Percentiles rank a stretch among this genome's conserved stretches.
phyloP scores from a whole-genome alignment of 768 basidiomycete genomes.

The Trametes maxima region DNA sequence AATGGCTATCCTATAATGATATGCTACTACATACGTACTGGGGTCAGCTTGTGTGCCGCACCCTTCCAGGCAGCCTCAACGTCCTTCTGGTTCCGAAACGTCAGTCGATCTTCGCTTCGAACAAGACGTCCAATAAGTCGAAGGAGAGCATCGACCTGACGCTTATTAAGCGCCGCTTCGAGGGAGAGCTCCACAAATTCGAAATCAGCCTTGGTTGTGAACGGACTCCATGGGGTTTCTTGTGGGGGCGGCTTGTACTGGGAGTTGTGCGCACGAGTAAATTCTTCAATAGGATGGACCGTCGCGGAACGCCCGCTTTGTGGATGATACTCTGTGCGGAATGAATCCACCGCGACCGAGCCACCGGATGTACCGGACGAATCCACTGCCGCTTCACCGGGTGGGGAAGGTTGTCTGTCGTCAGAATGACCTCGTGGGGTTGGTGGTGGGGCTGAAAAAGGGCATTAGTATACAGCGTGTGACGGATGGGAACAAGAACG shows the following conservation, averaged over 20 bases:
- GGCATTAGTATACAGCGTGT: too few species aligned
- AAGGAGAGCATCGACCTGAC: conserved; percentile 8
- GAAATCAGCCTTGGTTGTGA: conserved; percentile 8
- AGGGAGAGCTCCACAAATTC: conserved; percentile 18
- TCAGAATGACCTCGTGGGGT: too few species aligned
- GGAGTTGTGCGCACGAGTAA: neutral
- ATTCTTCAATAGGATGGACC: neutral
- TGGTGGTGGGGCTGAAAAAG: too few species aligned
- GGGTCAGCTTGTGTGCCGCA: neutral
- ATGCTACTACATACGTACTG: neutral
- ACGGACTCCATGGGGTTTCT: neutral
- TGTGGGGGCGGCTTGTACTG: neutral
- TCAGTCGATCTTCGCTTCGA: neutral
- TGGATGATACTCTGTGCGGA: neutral
- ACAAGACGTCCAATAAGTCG: neutral
- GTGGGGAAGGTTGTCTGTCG: too few species aligned
- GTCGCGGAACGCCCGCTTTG: neutral
- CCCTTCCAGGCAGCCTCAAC: conserved; percentile 1
- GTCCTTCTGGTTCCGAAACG: conserved; percentile 3
- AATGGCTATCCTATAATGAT: neutral
- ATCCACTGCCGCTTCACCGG: too few species aligned
- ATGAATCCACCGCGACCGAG: too few species aligned
- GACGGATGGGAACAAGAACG: too few species aligned
- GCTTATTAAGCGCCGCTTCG: neutral
- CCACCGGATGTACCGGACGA: neutral